These are phyloP conservation scores for Stachybotrys chlorohalonatus DNA, from an alignment of 2,329 filamentous ascomycete genomes.

Conservation along the genomic window DNA sequence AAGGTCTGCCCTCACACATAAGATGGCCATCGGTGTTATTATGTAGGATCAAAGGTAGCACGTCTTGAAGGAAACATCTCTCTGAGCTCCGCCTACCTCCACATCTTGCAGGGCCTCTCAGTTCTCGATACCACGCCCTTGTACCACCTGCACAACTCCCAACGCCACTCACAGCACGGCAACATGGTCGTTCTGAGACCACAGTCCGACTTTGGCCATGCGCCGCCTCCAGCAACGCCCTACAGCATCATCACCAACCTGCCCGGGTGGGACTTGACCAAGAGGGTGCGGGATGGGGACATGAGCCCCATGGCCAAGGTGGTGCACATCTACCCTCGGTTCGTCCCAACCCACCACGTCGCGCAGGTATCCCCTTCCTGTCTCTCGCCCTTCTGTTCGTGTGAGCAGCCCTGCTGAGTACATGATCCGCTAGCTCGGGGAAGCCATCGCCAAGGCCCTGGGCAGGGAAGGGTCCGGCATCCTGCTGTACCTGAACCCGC, in stretches of 20 bases:
- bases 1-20: too few relatives aligned
- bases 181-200: constrained; percentile 27
- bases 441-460: constrained; percentile 22
- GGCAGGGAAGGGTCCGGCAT: constrained; percentile 15
- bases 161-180: neutral
- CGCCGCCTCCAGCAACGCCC: constrained; percentile 34
- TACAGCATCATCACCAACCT: constrained; percentile 38
- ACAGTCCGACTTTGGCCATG: constrained; percentile 31
- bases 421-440: constrained; percentile 20
- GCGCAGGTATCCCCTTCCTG: constrained; percentile 16
- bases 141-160: too few relatives aligned
- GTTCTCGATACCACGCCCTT: too few relatives aligned
- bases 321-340: constrained; percentile 37
- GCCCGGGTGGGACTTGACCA: constrained; percentile 31
- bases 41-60: too few relatives aligned
- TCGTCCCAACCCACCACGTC: constrained; percentile 28
- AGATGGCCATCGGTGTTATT: too few relatives aligned
- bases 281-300: constrained; percentile 32
- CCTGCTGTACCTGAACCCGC: constrained; percentile 22
- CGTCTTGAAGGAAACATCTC: too few relatives aligned
- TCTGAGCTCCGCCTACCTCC: too few relatives aligned
- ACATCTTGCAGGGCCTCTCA: too few relatives aligned
- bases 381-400: neutral
- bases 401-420: too few relatives aligned
- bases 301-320: constrained; percentile 20